Evolutionary conservation across 257 asterid genomes (phyloP), one percentile per base, ranked within the genome.

Genomic region (Solanum paucissectum): DNA sequence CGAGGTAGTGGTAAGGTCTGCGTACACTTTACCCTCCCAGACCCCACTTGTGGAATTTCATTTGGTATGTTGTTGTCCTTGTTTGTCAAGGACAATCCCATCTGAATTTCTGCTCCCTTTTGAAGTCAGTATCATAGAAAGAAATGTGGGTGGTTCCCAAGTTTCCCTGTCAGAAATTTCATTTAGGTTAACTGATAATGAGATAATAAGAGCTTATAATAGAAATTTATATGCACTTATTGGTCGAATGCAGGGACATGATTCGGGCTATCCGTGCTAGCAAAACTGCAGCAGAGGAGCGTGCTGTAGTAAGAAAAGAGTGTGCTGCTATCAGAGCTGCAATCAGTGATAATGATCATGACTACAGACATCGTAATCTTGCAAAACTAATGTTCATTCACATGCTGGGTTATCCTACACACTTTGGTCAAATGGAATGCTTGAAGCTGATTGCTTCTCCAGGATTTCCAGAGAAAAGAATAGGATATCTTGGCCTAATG

Each of bases 351-450:
- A 94, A 94, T 88, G 98, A 95, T 90, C 98, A 94, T 69, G 98
- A 95, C 88, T 95, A 95, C 85, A 94, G 94, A 90, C 99, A 96
- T 91, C 98, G 99, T 42, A 97, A 97, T 91, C 92, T 97, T 92
- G 98, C 99, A 66, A 97, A 97, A 92, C 99, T 97, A 92, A 97
- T 96, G 99, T 97, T 95, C 91, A 95, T 97, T 91, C 99, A 97
- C 95, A 97, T 97, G 99, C 98, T 97, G 89, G 99, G 99, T 85
- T 96, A 96, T 88, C 99, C 99, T 40, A 97, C 99, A 37, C 99
- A 97, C 92, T 97, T 97, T 92, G 99, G 99, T 91, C 99, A 97
- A 93, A 97, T 97, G 99, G 99, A 97, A 93, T 97, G 99, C 93
- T 91, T 97, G 87, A 96, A 96, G 91, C 90, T 91, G 90, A 97